These are phyloP conservation scores for Coemansia sp. DNA, from an alignment of 192 early-diverging fungal species.

Conservation along the genomic window DNA sequence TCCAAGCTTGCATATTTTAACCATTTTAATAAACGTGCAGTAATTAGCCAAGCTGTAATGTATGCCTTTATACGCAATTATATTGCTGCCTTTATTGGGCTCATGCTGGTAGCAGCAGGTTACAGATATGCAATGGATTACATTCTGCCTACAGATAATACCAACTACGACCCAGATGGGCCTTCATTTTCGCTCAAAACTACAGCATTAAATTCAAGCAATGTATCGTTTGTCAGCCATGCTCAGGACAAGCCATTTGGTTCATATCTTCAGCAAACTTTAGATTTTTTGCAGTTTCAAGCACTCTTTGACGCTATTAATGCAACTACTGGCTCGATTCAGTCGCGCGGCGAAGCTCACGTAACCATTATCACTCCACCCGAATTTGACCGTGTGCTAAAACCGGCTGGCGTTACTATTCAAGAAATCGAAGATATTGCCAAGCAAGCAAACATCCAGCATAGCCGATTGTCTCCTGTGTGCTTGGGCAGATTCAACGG, in stretches of 20 bases:
- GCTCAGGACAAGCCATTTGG: slow-evolving; percentile 24
- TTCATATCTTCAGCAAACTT: slow-evolving; percentile 61
- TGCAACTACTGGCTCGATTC: slow-evolving; percentile 41
- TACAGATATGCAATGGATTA: background rate
- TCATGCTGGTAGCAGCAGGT: background rate
- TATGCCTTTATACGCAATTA: background rate
- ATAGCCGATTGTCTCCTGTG: slow-evolving; percentile 54
- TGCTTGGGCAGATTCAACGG: slow-evolving; percentile 62
- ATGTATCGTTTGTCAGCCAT: slow-evolving; percentile 55
- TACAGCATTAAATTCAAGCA: slow-evolving; percentile 41
- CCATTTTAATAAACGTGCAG: background rate
- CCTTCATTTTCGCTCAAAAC: slow-evolving; percentile 36
- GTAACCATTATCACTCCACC: slow-evolving; percentile 70
- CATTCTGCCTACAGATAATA: background rate
- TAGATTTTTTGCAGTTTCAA: slow-evolving; percentile 59
- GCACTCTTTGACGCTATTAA: slow-evolving; percentile 56
- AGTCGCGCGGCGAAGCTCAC: slow-evolving; percentile 65
- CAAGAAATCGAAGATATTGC: slow-evolving; percentile 64
- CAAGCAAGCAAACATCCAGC: slow-evolving; percentile 55
- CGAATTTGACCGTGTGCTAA: slow-evolving; percentile 59
- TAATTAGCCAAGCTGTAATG: background rate
- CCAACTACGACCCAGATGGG: slow-evolving; percentile 36
- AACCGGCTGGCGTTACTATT: slow-evolving; percentile 62
- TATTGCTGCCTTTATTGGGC: background rate
- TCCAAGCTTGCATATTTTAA: background rate